Evolutionary conservation across 768 basidiomycete species (phyloP), one percentile per base, ranked within the genome.

Genomic region (Podaxis sp.): DNA sequence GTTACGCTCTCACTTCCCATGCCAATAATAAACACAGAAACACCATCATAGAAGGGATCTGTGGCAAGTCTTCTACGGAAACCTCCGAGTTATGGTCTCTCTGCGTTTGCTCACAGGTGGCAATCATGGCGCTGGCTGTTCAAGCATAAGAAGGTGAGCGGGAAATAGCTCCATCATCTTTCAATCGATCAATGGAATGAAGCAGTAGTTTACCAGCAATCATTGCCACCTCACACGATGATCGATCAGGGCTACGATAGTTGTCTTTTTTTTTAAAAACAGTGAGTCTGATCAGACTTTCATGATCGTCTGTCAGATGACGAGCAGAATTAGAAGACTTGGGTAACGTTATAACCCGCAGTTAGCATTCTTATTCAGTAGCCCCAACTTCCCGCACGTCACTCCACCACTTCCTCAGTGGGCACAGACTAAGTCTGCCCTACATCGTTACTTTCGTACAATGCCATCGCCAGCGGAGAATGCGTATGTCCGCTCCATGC

Each of bases 391-490:
- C 44, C 44, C 44, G 44, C 44, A 46, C 44, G 19, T 46, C 44
- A 19, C 9, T 19, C 9, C 44, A 46, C 44, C 15, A 46, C n/a
- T 19, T 8, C 17, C n/a, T n/a, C 44, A 17, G 19, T 15, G 19
- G 44, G 19, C 44, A 46, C n/a, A 9, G 44, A n/a, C 44, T 17
- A 46, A 7, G n/a, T 17, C 44, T 19, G 15, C 15, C n/a, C 15
- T n/a, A 46, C 8, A 6, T n/a, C 13, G 17, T 42, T 42, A 15
- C 40, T 42, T 42, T 1, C 42, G 15, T 46, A n/a, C 17, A 22
- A 46, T 51, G 49, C 19, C 22, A 13, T 28, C 22, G 11, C 71
- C 71, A 9, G 76, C 76, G 54, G 71, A 76, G 65, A 67, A 75
- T 44, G 76, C 72, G 74, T 77, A 59, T 44, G 76, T 68, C 42